Conservation (phyloP, 306 rosid species). For the Psophocarpus tetragonolobus region DNA sequence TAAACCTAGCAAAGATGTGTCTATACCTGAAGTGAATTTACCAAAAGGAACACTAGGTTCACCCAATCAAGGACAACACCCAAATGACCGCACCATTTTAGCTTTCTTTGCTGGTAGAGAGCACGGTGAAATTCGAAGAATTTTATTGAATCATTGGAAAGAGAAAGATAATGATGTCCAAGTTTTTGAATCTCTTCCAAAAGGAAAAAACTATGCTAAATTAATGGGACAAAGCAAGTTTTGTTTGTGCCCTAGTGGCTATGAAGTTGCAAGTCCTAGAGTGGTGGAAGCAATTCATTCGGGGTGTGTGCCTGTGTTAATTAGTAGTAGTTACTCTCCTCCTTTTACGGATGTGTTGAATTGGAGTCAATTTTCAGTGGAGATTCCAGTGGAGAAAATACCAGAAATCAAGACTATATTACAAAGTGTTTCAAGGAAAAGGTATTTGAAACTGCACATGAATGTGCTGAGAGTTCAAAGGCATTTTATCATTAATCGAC, state of each 20-base stretch:
- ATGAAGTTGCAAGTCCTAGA: slow-evolving; percentile 78
- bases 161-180: slow-evolving; percentile 53
- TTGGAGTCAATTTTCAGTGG: slow-evolving; percentile 59
- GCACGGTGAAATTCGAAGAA: slow-evolving; percentile 52
- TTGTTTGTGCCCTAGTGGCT: slow-evolving; percentile 77
- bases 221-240: slow-evolving; percentile 56
- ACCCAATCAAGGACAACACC: slow-evolving; percentile 23
- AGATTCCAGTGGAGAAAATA: slow-evolving; percentile 46
- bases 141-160: slow-evolving; percentile 54
- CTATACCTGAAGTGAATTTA: slow-evolving; percentile 52
- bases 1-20: neutral
- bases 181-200: slow-evolving; percentile 55
- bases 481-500: slow-evolving; percentile 62
- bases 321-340: slow-evolving; percentile 49
- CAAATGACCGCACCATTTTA: slow-evolving; percentile 43
- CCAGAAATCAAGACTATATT: slow-evolving; percentile 57
- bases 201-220: slow-evolving; percentile 41
- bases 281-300: slow-evolving; percentile 63
- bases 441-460: slow-evolving; percentile 34
- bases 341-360: slow-evolving; percentile 71
- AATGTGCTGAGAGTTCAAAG: slow-evolving; percentile 43
- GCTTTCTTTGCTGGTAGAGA: slow-evolving; percentile 66
- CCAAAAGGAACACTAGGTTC: slow-evolving; percentile 49
- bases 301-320: slow-evolving; percentile 66
- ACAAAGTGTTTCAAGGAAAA: slow-evolving; percentile 34